A percentile compares a stretch with the other conserved stretches of the same genome.
These are phyloP conservation scores for Pseudotulostoma volvatum DNA, from an alignment of 495 filamentous ascomycete genomes.

Conservation along the genomic window DNA sequence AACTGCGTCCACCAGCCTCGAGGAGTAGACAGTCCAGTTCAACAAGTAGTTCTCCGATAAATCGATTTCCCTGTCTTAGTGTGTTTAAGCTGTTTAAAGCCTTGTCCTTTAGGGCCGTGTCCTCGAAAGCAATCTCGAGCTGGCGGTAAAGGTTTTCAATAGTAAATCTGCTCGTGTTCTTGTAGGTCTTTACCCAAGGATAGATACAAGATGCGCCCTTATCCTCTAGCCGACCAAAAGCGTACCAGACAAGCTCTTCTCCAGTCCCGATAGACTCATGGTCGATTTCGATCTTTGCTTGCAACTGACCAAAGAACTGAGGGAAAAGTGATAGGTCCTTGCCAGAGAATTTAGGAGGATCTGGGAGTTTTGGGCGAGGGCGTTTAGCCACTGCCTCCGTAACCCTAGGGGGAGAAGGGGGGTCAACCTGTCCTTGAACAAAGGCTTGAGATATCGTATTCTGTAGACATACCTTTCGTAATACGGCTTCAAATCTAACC, in stretches of 20 bases:
- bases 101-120: not conserved
- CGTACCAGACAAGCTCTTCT: not conserved
- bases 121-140: not conserved
- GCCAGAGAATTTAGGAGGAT: not conserved
- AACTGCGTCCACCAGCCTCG: not conserved
- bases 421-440: no score
- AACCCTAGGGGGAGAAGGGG: no score
- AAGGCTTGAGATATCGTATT: no score
- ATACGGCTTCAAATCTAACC: no score
- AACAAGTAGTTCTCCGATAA: not conserved
- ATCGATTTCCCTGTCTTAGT: not conserved
- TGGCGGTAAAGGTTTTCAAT: not conserved
- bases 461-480: no score
- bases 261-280: not conserved
- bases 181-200: not conserved
- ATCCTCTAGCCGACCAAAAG: not conserved
- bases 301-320: not conserved
- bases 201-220: not conserved
- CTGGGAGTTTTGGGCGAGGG: not conserved
- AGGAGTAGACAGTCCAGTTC: not conserved
- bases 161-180: not conserved
- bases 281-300: not conserved
- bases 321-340: not conserved
- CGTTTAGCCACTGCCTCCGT: no score
- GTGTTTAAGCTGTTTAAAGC: not conserved